Conservation (phyloP, 495 filamentous ascomycete species). For the Xylaria flabelliformis region DNA sequence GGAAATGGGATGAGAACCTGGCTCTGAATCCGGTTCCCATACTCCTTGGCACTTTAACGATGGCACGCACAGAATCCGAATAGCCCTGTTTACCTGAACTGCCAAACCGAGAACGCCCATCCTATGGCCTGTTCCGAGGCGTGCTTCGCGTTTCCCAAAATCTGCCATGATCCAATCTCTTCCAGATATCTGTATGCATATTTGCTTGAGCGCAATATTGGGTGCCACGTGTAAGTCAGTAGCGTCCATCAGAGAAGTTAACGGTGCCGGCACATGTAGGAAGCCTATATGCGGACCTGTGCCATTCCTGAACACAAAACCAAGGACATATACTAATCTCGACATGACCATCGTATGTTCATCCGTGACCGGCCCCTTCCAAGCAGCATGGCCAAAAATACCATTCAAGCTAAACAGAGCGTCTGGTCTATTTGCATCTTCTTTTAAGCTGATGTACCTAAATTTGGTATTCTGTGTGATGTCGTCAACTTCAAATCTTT, state of each 20-base stretch:
- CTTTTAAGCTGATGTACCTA: background rate
- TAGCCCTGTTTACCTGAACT: background rate
- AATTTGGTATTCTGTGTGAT: background rate
- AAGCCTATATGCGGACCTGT: fast-evolving
- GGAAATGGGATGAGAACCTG: background rate
- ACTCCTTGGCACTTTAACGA: background rate
- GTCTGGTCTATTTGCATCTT: no score
- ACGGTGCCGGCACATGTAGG: background rate
- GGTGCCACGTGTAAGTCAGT: constrained; percentile 2
- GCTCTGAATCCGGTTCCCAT: background rate
- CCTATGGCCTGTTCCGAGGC: no score
- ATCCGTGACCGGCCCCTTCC: background rate
- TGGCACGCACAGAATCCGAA: background rate
- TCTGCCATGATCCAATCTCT: background rate
- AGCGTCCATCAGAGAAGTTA: background rate
- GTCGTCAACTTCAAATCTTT: background rate
- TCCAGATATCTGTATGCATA: background rate
- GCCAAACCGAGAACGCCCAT: background rate
- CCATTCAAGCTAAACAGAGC: no score
- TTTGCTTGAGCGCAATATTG: background rate
- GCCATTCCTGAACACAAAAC: background rate
- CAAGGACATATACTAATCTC: background rate
- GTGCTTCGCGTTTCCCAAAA: no score
- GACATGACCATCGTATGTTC: background rate
- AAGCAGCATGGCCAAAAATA: background rate